These are phyloP conservation scores for Aspergillus sergii DNA, from an alignment of 2,329 filamentous ascomycete species.

Conservation along the genomic window DNA sequence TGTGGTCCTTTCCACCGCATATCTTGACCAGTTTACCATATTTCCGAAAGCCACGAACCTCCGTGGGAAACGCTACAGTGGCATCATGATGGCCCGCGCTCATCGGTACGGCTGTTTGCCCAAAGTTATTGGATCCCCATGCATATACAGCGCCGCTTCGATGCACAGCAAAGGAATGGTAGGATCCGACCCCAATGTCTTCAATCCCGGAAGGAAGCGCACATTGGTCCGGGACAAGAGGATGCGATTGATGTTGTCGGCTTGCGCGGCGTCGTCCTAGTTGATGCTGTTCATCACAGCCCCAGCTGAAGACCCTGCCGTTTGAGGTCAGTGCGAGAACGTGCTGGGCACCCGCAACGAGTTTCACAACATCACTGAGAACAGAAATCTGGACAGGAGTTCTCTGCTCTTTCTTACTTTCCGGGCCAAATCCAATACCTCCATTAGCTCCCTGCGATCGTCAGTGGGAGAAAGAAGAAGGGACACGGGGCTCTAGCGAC, in stretches of 20 bases:
- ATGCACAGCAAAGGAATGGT: slow-evolving; percentile 52
- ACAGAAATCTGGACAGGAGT: slow-evolving; percentile 48
- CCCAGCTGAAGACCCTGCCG: slow-evolving; percentile 70
- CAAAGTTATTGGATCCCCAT: slow-evolving; percentile 82
- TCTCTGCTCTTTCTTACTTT: slow-evolving; percentile 41
- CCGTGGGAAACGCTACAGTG: slow-evolving; percentile 14
- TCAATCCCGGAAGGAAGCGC: slow-evolving; percentile 58
- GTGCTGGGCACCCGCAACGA: slow-evolving; percentile 72
- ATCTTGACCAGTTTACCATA: slow-evolving; percentile 11
- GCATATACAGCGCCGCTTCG: slow-evolving; percentile 54
- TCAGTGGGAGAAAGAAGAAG: not conserved
- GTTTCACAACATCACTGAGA: slow-evolving; percentile 66
- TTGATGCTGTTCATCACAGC: slow-evolving; percentile 70
- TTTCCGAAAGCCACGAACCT: slow-evolving; percentile 9
- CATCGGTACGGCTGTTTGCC: slow-evolving; percentile 69
- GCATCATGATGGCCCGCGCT: slow-evolving; percentile 58
- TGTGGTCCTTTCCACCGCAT: slow-evolving; percentile 23
- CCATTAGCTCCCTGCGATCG: slow-evolving; percentile 56
- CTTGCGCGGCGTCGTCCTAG: slow-evolving; percentile 63
- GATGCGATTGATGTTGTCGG: slow-evolving; percentile 53
- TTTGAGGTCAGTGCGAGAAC: slow-evolving; percentile 67
- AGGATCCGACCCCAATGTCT: slow-evolving; percentile 31
- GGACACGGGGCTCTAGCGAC: slow-evolving; percentile 9
- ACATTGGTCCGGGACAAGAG: slow-evolving; percentile 52
- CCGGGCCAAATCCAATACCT: slow-evolving; percentile 56